phyloP scores from a whole-genome alignment of 768 basidiomycete species.

The Podaxis mareebaensis region DNA sequence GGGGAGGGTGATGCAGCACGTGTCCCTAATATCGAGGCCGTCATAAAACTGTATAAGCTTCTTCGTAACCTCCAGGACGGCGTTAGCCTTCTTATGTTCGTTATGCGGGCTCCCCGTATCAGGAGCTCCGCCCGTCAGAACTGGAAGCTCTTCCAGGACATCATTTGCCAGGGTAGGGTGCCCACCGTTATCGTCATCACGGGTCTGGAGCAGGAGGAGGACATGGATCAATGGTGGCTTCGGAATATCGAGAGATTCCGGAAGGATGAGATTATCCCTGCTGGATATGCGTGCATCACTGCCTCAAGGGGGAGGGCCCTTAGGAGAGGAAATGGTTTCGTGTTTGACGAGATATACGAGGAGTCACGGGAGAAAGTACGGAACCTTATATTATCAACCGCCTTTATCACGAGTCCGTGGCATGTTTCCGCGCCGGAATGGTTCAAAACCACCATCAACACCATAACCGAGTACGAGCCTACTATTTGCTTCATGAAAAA shows the following conservation, averaged over 20 bases:
- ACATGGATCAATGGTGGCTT: conserved; percentile 32
- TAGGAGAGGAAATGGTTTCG: neutral
- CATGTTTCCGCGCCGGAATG: neutral
- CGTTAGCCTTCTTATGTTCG: conserved; percentile 41
- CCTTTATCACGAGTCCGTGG: neutral
- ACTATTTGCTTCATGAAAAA: neutral
- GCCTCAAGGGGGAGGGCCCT: conserved; percentile 31
- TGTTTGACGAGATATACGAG: conserved; percentile 17
- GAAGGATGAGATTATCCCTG: conserved; percentile 25
- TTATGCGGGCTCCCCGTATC: conserved; percentile 39
- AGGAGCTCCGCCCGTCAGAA: conserved; percentile 34
- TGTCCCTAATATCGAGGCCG: conserved; percentile 22
- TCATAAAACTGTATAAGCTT: conserved; percentile 30
- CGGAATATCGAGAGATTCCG: conserved; percentile 30
- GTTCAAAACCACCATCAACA: neutral
- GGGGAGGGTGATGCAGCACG: conserved; percentile 18
- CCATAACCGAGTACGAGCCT: neutral
- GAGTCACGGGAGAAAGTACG: conserved; percentile 11
- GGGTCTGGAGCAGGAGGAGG: conserved; percentile 26
- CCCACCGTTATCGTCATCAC: conserved; percentile 41
- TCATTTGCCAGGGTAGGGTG: conserved; percentile 37
- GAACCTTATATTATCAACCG: conserved; percentile 13
- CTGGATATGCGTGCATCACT: conserved; percentile 40
- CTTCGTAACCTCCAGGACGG: conserved; percentile 35
- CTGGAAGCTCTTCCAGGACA: conserved; percentile 37